Conservation (phyloP, 1,284 basidiomycete species). For the Pseudomicrostroma phylloplanum region DNA sequence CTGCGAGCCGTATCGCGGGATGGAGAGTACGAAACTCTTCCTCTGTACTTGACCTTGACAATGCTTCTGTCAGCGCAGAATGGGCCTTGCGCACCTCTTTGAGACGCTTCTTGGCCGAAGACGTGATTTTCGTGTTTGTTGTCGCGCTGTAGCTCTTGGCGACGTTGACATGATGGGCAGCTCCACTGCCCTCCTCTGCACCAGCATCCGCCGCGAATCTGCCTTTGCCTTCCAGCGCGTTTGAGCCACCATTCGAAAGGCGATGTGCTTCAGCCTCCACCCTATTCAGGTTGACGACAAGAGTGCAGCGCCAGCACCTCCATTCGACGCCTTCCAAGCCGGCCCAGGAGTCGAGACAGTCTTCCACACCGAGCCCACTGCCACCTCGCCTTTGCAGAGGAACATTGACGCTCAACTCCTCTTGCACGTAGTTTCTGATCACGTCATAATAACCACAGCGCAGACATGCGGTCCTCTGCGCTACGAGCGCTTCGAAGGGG, state of each 20-base stretch:
- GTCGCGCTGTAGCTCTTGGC: not conserved
- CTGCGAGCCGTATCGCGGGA: not conserved
- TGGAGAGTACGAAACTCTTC: not conserved
- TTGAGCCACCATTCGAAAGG: conserved; percentile 10
- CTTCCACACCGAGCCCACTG: conserved; percentile 27
- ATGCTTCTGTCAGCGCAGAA: not conserved
- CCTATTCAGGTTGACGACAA: conserved; percentile 23
- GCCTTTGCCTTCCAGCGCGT: not conserved
- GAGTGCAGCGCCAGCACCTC: conserved; percentile 45
- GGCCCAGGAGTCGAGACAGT: conserved; percentile 37
- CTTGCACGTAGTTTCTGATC: conserved; percentile 35
- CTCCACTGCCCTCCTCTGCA: not conserved
- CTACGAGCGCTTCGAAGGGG: conserved; percentile 20
- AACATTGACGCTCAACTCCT: conserved; percentile 40
- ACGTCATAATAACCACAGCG: conserved; percentile 47
- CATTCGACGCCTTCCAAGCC: conserved; percentile 46
- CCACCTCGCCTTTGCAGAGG: conserved; percentile 18
- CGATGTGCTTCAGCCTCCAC: conserved; percentile 8
- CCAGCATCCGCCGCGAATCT: not conserved
- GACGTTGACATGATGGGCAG: conserved; percentile 9
- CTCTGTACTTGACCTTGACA: not conserved
- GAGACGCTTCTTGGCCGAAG: conserved; percentile 15
- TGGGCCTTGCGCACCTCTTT: conserved; percentile 1
- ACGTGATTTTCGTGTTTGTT: conserved; percentile 6
- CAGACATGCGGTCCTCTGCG: conserved; percentile 42